Conservation (phyloP, 2,329 filamentous ascomycete genomes). For the Lecanicillium sp. region DNA sequence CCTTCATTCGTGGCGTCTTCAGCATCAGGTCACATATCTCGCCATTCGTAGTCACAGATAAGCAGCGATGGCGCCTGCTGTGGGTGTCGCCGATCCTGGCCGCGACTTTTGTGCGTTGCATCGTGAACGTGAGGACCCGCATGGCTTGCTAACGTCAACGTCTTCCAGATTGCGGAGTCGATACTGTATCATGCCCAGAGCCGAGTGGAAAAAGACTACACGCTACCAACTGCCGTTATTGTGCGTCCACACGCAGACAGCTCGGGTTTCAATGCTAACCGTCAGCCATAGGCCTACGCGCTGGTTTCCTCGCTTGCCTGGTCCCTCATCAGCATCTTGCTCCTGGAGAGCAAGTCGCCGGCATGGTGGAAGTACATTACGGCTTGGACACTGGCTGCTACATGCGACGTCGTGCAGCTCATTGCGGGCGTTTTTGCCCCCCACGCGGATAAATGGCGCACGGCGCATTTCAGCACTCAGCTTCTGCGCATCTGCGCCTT, state of each 20-base stretch:
- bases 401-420: neutral
- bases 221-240: neutral
- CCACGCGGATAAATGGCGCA: neutral
- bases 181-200: conserved; percentile 3
- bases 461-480: neutral
- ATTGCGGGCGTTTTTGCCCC: neutral
- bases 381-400: neutral
- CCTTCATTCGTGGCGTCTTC: neutral
- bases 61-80: neutral
- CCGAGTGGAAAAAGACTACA: neutral
- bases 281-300: neutral
- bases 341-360: neutral
- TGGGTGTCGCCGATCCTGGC: conserved; percentile 4
- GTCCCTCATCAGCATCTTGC: conserved; percentile 1
- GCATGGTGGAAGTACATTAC: neutral
- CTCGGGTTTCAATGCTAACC: neutral
- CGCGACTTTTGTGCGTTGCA: neutral
- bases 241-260: neutral
- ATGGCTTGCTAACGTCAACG: neutral
- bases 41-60: neutral
- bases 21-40: neutral
- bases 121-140: neutral
- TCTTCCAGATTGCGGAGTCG: neutral
- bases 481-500: neutral
- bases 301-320: neutral